phyloP scores from a whole-genome alignment of 148 eudicot species.

The Spergularia marina region DNA sequence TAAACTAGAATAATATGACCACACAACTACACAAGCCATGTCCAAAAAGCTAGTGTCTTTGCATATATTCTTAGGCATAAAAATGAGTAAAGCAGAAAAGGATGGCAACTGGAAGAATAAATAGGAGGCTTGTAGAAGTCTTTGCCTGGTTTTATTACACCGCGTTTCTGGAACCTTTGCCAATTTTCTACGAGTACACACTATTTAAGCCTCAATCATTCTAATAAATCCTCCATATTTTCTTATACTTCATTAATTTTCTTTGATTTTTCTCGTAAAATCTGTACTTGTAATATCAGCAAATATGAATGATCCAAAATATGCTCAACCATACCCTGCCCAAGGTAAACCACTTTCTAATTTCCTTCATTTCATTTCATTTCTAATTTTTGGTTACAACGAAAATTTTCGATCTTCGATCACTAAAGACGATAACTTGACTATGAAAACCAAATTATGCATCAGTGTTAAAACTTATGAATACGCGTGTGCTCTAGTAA shows the following conservation, averaged over 20 bases:
- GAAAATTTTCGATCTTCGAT: no score
- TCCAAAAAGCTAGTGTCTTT: background rate
- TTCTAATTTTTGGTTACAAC: no score
- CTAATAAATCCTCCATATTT: background rate
- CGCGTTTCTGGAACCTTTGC: constrained; percentile 10
- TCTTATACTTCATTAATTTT: background rate
- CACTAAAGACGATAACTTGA: no score
- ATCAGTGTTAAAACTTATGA: no score
- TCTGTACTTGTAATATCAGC: background rate
- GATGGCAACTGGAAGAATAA: background rate
- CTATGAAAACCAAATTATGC: no score
- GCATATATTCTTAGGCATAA: constrained; percentile 10
- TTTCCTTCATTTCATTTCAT: background rate
- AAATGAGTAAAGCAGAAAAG: background rate
- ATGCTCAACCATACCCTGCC: constrained; percentile 35
- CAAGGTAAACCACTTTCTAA: constrained; percentile 17
- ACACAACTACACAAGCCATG: background rate
- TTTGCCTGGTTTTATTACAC: background rate
- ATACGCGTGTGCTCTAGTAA: no score
- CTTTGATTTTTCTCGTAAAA: background rate
- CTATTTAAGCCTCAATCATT: constrained; percentile 5
- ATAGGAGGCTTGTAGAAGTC: background rate
- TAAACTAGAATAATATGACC: background rate
- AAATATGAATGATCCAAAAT: constrained; percentile 35
- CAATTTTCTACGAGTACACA: background rate